Conservation (phyloP, 73 alveolate species). For the Blepharisma japonicum region DNA sequence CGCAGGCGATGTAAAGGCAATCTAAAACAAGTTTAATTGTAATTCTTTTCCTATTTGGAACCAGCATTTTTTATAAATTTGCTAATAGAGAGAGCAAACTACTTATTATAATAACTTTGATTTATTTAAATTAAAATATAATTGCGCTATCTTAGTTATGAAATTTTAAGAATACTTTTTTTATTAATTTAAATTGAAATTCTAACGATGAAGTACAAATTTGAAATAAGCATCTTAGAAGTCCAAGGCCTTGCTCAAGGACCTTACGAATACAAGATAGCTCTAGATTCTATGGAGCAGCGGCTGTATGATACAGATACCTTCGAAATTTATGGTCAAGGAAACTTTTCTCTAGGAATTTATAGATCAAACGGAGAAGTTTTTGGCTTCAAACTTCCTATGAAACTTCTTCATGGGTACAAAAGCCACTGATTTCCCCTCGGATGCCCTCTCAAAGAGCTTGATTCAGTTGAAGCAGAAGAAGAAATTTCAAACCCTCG, state of each 20-base stretch:
- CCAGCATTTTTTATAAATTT: too few relatives aligned
- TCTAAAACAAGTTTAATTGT: too few relatives aligned
- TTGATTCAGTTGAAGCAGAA: neutral
- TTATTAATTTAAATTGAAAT: too few relatives aligned
- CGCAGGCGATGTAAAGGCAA: too few relatives aligned
- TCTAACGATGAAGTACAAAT: conserved; percentile 10
- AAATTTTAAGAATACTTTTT: too few relatives aligned
- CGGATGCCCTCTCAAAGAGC: neutral
- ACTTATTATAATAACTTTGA: too few relatives aligned
- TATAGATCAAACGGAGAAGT: neutral
- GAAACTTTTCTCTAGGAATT: conserved; percentile 18
- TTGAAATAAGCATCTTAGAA: conserved; percentile 26
- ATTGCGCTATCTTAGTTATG: too few relatives aligned
- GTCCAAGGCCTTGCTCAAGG: conserved; percentile 9
- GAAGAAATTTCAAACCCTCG: neutral
- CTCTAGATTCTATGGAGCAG: conserved; percentile 28
- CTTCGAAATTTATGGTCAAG: conserved; percentile 21
- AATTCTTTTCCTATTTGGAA: too few relatives aligned
- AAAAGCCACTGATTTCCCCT: conserved; percentile 4
- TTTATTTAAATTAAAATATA: too few relatives aligned
- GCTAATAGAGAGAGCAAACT: too few relatives aligned
- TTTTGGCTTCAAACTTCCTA: conserved; percentile 3
- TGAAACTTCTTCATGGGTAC: neutral
- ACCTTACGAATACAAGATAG: conserved; percentile 17
- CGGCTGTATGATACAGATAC: conserved; percentile 16